phyloP scores from a whole-genome alignment of 1,284 basidiomycete species.

The Malassezia dermatis region DNA sequence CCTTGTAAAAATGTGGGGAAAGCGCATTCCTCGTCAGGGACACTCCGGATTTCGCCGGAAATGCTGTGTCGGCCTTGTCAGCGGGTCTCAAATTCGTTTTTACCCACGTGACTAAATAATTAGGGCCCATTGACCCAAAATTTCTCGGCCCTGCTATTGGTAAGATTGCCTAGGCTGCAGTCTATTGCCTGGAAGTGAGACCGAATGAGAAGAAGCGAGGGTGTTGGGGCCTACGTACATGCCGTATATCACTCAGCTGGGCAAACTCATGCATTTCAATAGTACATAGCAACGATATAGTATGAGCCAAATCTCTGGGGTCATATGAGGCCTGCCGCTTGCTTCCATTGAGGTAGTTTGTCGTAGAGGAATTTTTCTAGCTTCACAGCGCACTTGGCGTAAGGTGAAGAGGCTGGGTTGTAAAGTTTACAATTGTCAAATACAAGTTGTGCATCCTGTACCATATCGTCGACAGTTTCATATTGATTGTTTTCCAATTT shows the following conservation, averaged over 20 bases:
- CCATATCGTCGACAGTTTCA: slow-evolving; percentile 63
- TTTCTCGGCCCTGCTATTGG: not conserved
- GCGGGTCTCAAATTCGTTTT: not conserved
- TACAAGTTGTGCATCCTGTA: slow-evolving; percentile 62
- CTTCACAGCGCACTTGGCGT: slow-evolving; percentile 73
- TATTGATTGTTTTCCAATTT: slow-evolving; percentile 75
- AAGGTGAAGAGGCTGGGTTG: slow-evolving; percentile 75
- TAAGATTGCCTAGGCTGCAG: not conserved
- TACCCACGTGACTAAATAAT: not conserved
- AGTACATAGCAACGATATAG: not conserved
- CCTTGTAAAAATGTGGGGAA: not conserved
- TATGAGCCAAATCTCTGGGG: not conserved
- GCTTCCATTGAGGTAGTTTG: slow-evolving; percentile 21
- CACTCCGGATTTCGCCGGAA: not conserved
- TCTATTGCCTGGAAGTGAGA: not conserved
- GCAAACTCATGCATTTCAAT: not conserved
- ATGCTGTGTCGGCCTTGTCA: not conserved
- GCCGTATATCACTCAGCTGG: not conserved
- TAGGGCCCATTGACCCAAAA: no score
- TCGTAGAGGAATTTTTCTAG: slow-evolving; percentile 56
- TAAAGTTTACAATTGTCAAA: slow-evolving; percentile 85
- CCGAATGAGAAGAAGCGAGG: no score
- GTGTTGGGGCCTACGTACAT: not conserved
- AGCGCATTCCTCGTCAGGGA: not conserved
- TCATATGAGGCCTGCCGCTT: slow-evolving; percentile 2